phyloP scores from a whole-genome alignment of 2,329 filamentous ascomycete genomes.

The Helicocarpus griseus region DNA sequence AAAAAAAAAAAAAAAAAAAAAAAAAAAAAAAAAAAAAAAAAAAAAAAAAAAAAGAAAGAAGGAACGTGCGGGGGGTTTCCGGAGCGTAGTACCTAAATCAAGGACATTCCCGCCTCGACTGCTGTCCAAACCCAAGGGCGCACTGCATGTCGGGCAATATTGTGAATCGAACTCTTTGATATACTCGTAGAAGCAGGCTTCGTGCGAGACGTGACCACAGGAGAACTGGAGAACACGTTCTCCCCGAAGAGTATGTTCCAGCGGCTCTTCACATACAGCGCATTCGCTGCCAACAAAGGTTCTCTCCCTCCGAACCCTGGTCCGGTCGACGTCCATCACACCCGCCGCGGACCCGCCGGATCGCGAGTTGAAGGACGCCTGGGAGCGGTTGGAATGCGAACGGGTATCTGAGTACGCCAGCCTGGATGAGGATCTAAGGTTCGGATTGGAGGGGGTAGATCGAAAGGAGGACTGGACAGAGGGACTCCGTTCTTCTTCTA shows the following conservation, averaged over 20 bases:
- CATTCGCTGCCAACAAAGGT: constrained; percentile 94
- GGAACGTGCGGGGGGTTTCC: background rate
- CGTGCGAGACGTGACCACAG: constrained; percentile 93
- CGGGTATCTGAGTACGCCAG: constrained; percentile 13
- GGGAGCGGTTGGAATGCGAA: constrained; percentile 23
- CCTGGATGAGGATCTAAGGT: constrained; percentile 9
- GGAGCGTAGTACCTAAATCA: constrained; percentile 59
- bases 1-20: background rate
- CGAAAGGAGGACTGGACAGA: constrained; percentile 17
- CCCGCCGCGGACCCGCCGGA: constrained; percentile 45
- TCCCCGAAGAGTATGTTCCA: constrained; percentile 89
- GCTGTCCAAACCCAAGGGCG: constrained; percentile 82
- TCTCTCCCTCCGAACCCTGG: constrained; percentile 72
- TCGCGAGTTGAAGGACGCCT: constrained; percentile 28
- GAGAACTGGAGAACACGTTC: constrained; percentile 94
- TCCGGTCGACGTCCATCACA: constrained; percentile 65
- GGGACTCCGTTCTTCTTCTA: constrained; percentile 14
- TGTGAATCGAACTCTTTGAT: constrained; percentile 91
- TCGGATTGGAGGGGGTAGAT: constrained; percentile 10
- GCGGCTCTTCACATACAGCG: constrained; percentile 89
- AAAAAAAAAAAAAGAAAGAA: background rate
- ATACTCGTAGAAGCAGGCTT: constrained; percentile 98
- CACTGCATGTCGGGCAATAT: constrained; percentile 88
- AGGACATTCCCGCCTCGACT: constrained; percentile 87
- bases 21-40: background rate